Evolutionary conservation across 352 stramenopile genomes (phyloP), one percentile per base, ranked within the genome.

Genomic region (Phytopythium delawarense): DNA sequence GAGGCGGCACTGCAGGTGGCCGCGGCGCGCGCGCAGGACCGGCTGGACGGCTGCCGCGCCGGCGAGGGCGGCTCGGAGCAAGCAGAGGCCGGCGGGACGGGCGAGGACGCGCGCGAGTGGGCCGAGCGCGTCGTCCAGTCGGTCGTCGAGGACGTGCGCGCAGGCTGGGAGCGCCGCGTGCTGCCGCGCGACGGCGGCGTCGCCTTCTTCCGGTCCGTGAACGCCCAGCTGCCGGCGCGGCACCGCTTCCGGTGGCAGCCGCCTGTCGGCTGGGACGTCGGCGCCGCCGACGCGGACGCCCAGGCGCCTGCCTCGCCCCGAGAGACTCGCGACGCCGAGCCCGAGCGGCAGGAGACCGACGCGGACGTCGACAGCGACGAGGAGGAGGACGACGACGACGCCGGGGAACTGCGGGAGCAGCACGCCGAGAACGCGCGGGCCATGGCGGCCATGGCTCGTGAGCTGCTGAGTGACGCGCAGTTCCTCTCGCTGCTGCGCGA

Each of bases 181-280:
- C 71, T 89, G 59, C 77, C 63, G 1, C 61, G 63, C 9, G 81
- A 90, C 35, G 76, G 67, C 49, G 63, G 69, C 7, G 81, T 92
- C 25, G 65, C 84, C 37, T 94, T 94, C 57, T 94, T 88, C 64
- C 71, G 82, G 64, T 75, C 79, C 7, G 58, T 83, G 11, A 91
- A 94, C 64, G 52, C 71, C 23, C 71, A 65, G 21, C 45, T 90
- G 35, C 77, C 75, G 3, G 60, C 64, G 3, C 40, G 55, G 25
- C 72, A 76, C 16, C 76, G 80, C 21, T 88, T 78, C 39, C 21
- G 64, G 5, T 93, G 84, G 81, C 60, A 79, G 4, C 74, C 72
- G 35, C 81, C 84, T 2, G 40, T 55, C 16, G 72, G 57, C 50
- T 87, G 69, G 76, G 59, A 63, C 25, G 54, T 45, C 8, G 51